Conservation (phyloP, 1,284 basidiomycete species). For the Wallemia mellicola region DNA sequence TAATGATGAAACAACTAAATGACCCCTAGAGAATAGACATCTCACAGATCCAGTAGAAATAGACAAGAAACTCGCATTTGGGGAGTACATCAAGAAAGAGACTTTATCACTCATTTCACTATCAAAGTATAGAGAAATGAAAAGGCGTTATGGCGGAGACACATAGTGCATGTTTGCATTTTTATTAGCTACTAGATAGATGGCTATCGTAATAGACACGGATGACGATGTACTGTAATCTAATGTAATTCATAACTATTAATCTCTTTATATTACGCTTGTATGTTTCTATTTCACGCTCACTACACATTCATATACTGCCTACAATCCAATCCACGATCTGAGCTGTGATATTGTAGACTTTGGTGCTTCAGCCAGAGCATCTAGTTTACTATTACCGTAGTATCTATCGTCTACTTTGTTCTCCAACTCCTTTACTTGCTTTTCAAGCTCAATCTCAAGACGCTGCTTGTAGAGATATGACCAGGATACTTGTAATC, state of each 20-base stretch:
- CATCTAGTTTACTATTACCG: neutral
- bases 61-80: neutral
- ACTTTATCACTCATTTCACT: neutral
- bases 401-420: neutral
- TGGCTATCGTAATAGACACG: no score
- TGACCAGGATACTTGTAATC: neutral
- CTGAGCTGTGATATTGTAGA: neutral
- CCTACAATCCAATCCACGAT: neutral
- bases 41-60: neutral
- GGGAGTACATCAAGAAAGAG: neutral
- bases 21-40: neutral
- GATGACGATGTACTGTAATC: neutral
- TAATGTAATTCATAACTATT: neutral
- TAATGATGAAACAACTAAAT: neutral
- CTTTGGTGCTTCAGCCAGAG: neutral
- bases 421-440: neutral
- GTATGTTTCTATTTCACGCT: no score
- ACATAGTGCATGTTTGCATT: no score
- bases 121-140: neutral
- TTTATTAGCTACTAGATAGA: no score
- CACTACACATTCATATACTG: no score
- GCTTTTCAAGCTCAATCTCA: neutral
- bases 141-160: neutral
- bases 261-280: neutral
- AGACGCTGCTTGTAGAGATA: constrained; percentile 1